These are phyloP conservation scores for Penicillium atrosanguineum DNA, from an alignment of 495 filamentous ascomycete species.

Conservation along the genomic window DNA sequence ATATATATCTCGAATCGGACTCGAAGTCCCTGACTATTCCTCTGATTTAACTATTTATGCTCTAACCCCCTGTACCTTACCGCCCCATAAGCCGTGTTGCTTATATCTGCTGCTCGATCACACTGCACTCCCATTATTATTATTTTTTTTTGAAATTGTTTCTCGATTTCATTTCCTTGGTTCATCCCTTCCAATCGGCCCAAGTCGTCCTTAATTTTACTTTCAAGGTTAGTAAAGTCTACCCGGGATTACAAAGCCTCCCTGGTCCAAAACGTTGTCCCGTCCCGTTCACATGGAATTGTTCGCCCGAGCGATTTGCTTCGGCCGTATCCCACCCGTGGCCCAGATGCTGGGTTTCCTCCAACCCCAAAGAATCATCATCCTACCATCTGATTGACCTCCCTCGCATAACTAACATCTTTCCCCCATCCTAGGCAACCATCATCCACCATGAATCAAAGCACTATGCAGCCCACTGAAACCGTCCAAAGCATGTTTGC, in stretches of 20 bases:
- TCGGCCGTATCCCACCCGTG: too few species aligned
- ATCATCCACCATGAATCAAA: constrained; percentile 22
- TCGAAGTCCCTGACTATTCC: background rate
- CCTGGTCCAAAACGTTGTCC: too few species aligned
- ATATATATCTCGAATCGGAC: constrained; percentile 14
- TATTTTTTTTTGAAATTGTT: too few species aligned
- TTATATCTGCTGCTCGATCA: background rate
- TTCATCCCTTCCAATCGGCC: background rate
- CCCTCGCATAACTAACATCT: background rate
- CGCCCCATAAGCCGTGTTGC: constrained; percentile 10
- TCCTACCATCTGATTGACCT: background rate
- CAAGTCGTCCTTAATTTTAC: constrained; percentile 2
- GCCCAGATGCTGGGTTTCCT: too few species aligned
- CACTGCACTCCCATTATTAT: too few species aligned
- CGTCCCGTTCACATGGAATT: background rate
- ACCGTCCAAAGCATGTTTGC: constrained; percentile 21
- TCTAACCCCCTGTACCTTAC: constrained; percentile 15
- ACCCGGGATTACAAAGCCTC: too few species aligned
- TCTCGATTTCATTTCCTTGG: constrained; percentile 8
- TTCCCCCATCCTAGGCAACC: constrained; percentile 2
- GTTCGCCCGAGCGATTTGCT: background rate
- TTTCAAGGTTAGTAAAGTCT: constrained; percentile 8
- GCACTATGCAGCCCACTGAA: constrained; percentile 20
- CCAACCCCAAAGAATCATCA: background rate
- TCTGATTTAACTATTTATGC: constrained; percentile 4